phyloP scores from a whole-genome alignment of 139 green algal genomes.

The Volvox reticuliferus region DNA sequence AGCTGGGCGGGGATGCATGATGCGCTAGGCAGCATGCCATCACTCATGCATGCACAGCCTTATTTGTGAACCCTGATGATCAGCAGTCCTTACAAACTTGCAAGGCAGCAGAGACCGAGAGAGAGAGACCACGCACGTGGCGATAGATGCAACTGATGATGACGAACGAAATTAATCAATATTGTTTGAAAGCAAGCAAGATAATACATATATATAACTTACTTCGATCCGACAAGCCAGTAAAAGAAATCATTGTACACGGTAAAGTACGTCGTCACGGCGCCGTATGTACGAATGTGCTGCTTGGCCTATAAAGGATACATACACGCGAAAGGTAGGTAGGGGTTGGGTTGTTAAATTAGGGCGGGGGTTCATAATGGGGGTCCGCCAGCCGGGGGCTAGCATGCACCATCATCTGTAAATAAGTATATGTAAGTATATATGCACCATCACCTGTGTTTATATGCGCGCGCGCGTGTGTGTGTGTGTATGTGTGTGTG shows the following conservation, averaged over 20 bases:
- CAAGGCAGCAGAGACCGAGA: not conserved
- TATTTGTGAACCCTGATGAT: no score
- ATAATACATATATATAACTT: not conserved
- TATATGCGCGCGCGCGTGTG: no score
- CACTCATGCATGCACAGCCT: no score
- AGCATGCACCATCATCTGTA: no score
- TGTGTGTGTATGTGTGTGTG: no score
- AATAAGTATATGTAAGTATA: not conserved
- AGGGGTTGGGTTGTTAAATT: not conserved
- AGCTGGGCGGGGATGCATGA: not conserved
- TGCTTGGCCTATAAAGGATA: conserved; percentile 12
- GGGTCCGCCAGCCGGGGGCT: not conserved
- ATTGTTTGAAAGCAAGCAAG: not conserved
- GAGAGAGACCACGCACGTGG: not conserved
- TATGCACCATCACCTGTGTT: not conserved
- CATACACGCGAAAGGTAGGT: not conserved
- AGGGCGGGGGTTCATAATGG: not conserved
- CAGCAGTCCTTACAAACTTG: no score
- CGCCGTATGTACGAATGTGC: conserved; percentile 12
- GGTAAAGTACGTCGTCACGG: conserved; percentile 44
- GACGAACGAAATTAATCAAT: not conserved
- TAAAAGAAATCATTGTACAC: conserved; percentile 82
- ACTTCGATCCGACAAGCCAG: conserved; percentile 83
- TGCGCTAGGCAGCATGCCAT: no score
- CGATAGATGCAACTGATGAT: not conserved